Base-by-base conservation (phyloP, 306 rosid genomes). In the Arachis stenosperma region DNA sequence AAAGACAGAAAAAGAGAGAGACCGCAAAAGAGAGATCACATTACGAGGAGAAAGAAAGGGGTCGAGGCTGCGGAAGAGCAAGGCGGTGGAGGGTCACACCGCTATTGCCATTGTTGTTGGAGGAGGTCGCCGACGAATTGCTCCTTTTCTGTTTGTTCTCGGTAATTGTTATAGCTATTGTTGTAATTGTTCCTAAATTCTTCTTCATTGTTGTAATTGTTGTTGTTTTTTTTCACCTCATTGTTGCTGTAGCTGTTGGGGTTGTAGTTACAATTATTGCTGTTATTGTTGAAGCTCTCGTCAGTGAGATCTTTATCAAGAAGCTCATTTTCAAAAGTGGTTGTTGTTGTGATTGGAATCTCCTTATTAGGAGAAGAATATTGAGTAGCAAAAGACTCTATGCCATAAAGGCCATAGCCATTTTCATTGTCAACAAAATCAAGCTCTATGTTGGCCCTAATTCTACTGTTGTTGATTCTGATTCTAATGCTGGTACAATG, bases 331-430 rank as follows among this genome's bases (percentile, higher is more conserved):
- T 81, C 87, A 67, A 61, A 75, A 64, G 54, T 79, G 15, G 77
- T 76, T n/a, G 87, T 74, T 14, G 86, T 68, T 7, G 81, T 53
- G 37, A 33, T 33, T 5, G 85, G 82, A 13, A 74, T 80, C n/a
- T 74, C 66, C 29, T 77, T 73, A 46, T 73, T 75, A 36, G 74
- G 69, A 67, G 85, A 9, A 63, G 84, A 6, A 64, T 70, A 67
- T 48, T 69, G 74, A 47, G 6, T 52, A 46, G 73, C 40, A 36
- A 33, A 48, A 61, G 76, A 44, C 36, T 36, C 86, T 0, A 37
- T 70, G 5, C 89, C 91, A 53, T 87, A 91, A 2, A 89, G 84
- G 39, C 86, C 97, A 54, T 88, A 86, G 12, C 83, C 87, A 8
- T 84, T 60, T 57, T 81, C 88, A 0, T 55, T 77, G 27, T 83